Evolutionary conservation across 1,284 basidiomycete species (phyloP).

Genomic region (Leccinum solheimii): DNA sequence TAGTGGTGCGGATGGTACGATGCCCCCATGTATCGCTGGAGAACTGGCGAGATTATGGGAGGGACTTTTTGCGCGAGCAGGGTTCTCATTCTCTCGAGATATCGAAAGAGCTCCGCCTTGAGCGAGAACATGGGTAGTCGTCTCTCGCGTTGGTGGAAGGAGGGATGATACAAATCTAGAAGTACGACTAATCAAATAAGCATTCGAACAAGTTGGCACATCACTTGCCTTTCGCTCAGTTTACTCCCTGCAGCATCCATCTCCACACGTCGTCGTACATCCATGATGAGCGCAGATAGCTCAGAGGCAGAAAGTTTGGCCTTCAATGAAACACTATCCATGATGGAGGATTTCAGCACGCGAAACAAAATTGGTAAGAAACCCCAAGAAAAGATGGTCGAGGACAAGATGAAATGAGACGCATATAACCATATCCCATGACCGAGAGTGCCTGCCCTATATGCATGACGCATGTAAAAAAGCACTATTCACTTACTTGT

Average conservation of each 20-base stretch:
- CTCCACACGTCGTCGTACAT: slow-evolving; percentile 75
- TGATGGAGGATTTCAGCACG: slow-evolving; percentile 10
- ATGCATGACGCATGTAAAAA: not conserved
- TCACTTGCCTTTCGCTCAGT: slow-evolving; percentile 35
- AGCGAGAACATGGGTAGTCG: slow-evolving; percentile 64
- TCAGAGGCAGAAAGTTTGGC: slow-evolving; percentile 68
- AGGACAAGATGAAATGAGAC: not conserved
- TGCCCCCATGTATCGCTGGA: not conserved
- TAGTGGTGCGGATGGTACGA: not conserved
- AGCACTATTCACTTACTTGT: slow-evolving; percentile 52
- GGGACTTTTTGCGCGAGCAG: not conserved
- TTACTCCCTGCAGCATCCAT: slow-evolving; percentile 62
- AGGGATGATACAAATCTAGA: slow-evolving; percentile 72
- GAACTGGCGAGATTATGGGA: slow-evolving; percentile 10
- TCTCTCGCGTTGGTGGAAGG: slow-evolving; percentile 69
- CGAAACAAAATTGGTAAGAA: not conserved
- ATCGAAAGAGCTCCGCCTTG: slow-evolving; percentile 56
- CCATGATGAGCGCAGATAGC: slow-evolving; percentile 62
- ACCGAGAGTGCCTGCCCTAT: not conserved
- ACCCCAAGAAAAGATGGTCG: not conserved
- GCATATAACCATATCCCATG: not conserved
- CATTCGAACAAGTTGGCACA: not conserved
- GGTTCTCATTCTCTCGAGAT: slow-evolving; percentile 15
- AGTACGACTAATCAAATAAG: not conserved
- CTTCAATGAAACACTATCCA: slow-evolving; percentile 73